These are phyloP conservation scores for Xylaria polymorpha DNA, from an alignment of 2,329 filamentous ascomycete species.

Conservation along the genomic window DNA sequence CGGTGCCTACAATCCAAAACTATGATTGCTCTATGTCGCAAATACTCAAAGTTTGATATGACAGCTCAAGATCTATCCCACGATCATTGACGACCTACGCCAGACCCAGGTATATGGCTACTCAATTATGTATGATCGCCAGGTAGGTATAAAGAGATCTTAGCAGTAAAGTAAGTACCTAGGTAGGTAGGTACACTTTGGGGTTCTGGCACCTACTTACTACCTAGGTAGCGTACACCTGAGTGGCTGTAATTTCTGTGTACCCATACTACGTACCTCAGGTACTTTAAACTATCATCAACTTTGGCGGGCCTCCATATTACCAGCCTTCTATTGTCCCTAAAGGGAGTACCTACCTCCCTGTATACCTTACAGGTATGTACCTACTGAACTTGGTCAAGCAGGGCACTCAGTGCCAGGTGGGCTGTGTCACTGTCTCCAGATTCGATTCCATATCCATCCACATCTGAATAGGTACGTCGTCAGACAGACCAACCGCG, in stretches of 20 bases:
- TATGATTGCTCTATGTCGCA: not conserved
- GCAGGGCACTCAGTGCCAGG: constrained; percentile 1
- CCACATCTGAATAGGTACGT: constrained; percentile 6
- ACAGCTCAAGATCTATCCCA: not conserved
- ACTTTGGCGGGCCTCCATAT: too few species aligned
- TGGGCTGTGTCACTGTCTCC: constrained; percentile 28
- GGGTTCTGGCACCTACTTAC: too few species aligned
- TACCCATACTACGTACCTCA: too few species aligned
- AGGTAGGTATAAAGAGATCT: too few species aligned
- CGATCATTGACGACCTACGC: not conserved
- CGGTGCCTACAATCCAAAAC: not conserved
- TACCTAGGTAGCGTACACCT: too few species aligned
- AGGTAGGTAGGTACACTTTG: too few species aligned
- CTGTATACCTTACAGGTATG: not conserved
- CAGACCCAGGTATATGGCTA: not conserved
- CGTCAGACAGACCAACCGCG: constrained; percentile 16
- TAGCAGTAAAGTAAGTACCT: too few species aligned
- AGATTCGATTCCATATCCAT: constrained; percentile 4
- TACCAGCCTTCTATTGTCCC: not conserved
- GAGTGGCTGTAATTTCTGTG: too few species aligned
- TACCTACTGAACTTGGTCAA: constrained; percentile 7
- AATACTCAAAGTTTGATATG: not conserved
- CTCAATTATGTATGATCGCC: not conserved
- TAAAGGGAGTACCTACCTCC: not conserved
- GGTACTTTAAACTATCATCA: too few species aligned